Base-by-base conservation (phyloP, 2,329 filamentous ascomycete species). In the Diaporthe sp. region DNA sequence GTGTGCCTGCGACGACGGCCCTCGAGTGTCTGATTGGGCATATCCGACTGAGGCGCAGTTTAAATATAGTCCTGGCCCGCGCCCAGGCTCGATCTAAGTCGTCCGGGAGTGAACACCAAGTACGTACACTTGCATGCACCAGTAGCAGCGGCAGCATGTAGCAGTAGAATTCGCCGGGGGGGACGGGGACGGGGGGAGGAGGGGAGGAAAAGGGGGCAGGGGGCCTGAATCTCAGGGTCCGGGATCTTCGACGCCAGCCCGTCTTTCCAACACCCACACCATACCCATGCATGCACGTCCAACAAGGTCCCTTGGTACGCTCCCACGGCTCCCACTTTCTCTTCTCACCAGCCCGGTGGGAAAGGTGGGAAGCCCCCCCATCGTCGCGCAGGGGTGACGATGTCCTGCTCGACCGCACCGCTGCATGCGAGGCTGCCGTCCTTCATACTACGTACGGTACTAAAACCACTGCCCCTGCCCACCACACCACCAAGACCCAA, bases 391-490 rank as follows among this genome's bases (percentile, higher is more conserved):
- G 69, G 69, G 69, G 57, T 40, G 57, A 72, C 57, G 58, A 72
- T 72, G 69, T 64, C 38, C 52, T 58, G 33, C 40, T 42, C 55
- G 52, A 38, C 35, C 10, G 35, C 5, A 38, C 38, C 10, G 50
- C 45, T 40, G 54, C 40, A 58, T 58, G 61, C 61, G 64, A 73
- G 47, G 33, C 64, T 67, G 64, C 47, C n/a, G 25, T 42, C n/a
- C 57, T 25, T 9, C 57, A 54, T 17, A 67, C 50, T 38, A 35
- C 52, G 25, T 38, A 35, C 52, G 25, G 28, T 50, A 58, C 64
- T 69, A 57, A 71, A 64, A 57, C 33, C 66, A 61, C 42, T 5
- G 54, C 64, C 72, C 72, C 66, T 71, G 60, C 60, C 58, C 42
- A 50, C 60, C 64, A 52, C 64, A 28, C 45, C 71, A 73, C 71